These are phyloP conservation scores for Pyrenula aspistea DNA, from an alignment of 495 filamentous ascomycete genomes.

Conservation along the genomic window DNA sequence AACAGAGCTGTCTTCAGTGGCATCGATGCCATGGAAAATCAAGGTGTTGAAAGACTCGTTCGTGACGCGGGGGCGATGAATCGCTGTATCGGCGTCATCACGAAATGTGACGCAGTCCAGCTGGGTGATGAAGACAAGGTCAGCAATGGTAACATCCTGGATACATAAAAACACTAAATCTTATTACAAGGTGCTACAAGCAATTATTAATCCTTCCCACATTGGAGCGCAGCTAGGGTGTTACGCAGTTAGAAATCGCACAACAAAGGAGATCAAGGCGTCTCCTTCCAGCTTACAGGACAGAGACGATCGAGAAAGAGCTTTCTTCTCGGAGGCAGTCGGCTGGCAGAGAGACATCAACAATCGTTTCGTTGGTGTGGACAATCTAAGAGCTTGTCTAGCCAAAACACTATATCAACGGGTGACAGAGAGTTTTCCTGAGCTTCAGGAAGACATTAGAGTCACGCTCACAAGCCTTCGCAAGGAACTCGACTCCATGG, in stretches of 20 bases:
- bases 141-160: constrained; percentile 1
- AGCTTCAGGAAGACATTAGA: neutral
- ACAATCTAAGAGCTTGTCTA: neutral
- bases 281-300: neutral
- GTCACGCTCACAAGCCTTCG: neutral
- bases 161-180: constrained; percentile 1
- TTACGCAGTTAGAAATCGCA: constrained; percentile 39
- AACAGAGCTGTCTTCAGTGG: constrained; percentile 17
- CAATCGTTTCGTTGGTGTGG: neutral
- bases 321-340: neutral
- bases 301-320: neutral
- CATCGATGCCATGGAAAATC: constrained; percentile 13
- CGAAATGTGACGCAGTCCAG: constrained; percentile 21
- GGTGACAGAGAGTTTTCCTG: neutral
- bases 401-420: neutral
- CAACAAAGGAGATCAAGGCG: constrained; percentile 24
- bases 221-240: constrained; percentile 30
- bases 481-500: neutral
- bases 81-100: constrained; percentile 38
- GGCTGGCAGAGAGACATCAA: neutral
- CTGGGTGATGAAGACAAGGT: constrained; percentile 22
- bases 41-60: constrained; percentile 11
- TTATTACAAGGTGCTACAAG: constrained; percentile 12
- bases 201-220: constrained; percentile 13
- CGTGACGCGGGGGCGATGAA: constrained; percentile 26